Evolutionary conservation across 1,284 basidiomycete species (phyloP), one percentile per base, ranked within the genome.

Genomic region (Ganoderma boninense): DNA sequence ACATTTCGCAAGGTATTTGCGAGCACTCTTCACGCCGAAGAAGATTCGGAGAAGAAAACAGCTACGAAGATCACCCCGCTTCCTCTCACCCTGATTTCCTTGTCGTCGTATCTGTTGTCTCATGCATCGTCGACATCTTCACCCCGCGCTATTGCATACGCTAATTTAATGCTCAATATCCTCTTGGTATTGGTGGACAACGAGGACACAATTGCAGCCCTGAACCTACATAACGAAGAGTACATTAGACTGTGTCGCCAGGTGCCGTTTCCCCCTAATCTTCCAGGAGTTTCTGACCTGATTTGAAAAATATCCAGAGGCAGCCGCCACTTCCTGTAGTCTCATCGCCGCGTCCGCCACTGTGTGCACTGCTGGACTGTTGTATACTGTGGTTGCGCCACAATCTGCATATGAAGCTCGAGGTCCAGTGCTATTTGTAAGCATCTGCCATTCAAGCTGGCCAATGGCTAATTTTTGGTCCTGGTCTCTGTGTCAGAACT

Each of bases 301-400:
- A 40, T 23, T 20, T n/a, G 8, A 8, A 40, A 61, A 57, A 16
- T 40, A 16, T 59, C 26, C 52, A 90, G 88, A 84, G 87, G 71
- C 69, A 85, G 26, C 91, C 90, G 8, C 74, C 82, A n/a, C 79
- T 91, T 46, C 84, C 89, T 0, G 67, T 78, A 7, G 77, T 83
- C 4, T 75, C 76, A 2, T 68, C 81, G 8, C 78, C 82, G 10
- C 80, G 85, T 59, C 82, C 87, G 0, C 84, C 86, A 1, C 72
- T 90, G 29, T 88, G 88, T 73, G 86, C 89, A 2, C 63, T 92
- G 23, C 75, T 92, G 26, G 90, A 92, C 76, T 90, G 87, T 68
- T 90, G 88, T 75, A 83, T 90, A 10, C 80, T 92, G n/a, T 92
- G 89, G 89, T 77, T 91, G 35, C 86, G 89, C 26, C 90, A 92